Conservation (phyloP, 805 yeast genomes). For the Blastobotrys parvus region DNA sequence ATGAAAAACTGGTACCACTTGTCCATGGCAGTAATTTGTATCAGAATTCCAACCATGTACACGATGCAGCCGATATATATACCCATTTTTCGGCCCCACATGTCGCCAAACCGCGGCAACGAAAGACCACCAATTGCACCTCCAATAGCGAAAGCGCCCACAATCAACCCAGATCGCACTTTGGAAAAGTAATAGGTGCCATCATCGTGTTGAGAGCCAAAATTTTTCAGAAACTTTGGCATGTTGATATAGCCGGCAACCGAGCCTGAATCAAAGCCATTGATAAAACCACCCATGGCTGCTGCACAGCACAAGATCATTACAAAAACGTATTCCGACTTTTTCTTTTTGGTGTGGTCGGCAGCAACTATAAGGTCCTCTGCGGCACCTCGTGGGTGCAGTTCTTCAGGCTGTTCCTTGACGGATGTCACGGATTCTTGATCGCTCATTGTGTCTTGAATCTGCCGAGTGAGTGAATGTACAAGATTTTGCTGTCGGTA, state of each 20-base stretch:
- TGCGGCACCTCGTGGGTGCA: too few species aligned
- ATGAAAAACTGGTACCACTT: slow-evolving; percentile 36
- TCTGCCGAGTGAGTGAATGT: too few species aligned
- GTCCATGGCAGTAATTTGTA: slow-evolving; percentile 37
- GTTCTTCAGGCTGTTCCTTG: too few species aligned
- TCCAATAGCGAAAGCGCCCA: slow-evolving; percentile 63
- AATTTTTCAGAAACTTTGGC: slow-evolving; percentile 41
- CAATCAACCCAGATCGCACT: slow-evolving; percentile 53
- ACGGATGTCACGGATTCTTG: too few species aligned
- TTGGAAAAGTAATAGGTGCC: slow-evolving; percentile 37
- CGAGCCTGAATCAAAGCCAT: slow-evolving; percentile 63
- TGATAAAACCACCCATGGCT: slow-evolving; percentile 58
- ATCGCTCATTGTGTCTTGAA: too few species aligned
- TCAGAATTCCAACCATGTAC: slow-evolving; percentile 45
- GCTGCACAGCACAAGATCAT: slow-evolving; percentile 38
- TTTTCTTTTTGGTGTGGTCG: too few species aligned
- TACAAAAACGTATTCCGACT: too few species aligned
- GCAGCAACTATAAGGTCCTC: too few species aligned
- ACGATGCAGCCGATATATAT: slow-evolving; percentile 36
- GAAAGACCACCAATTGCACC: slow-evolving; percentile 61
- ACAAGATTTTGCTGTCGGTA: too few species aligned
- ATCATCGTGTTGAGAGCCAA: slow-evolving; percentile 34
- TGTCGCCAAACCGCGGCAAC: slow-evolving; percentile 44
- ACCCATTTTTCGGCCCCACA: slow-evolving; percentile 39
- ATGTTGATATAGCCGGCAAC: slow-evolving; percentile 57